phyloP scores from a whole-genome alignment of 192 early-diverging fungal species.

The Coemansia sp. region DNA sequence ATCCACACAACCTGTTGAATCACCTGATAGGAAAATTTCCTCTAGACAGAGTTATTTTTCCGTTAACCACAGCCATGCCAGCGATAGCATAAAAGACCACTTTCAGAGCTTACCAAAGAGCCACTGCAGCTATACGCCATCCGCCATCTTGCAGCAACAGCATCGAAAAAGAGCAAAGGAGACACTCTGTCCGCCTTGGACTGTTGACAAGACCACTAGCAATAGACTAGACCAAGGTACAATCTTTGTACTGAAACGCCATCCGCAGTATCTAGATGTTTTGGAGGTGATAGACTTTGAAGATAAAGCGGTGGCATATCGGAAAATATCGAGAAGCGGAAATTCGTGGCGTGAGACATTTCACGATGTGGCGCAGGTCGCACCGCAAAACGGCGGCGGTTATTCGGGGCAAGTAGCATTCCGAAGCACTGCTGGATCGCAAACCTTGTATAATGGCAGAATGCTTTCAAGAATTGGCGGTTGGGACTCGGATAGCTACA shows the following conservation, averaged over 20 bases:
- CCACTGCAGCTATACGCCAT: not conserved
- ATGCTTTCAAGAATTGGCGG: not conserved
- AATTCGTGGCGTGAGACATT: conserved; percentile 42
- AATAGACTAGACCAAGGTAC: not conserved
- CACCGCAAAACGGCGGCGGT: not conserved
- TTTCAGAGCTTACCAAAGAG: not conserved
- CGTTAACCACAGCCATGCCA: not conserved
- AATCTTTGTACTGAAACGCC: conserved; percentile 23
- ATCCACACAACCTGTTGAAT: not conserved
- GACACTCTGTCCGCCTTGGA: not conserved
- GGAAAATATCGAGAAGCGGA: conserved; percentile 22
- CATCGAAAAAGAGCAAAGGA: not conserved
- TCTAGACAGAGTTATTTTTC: not conserved
- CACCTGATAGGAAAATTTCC: not conserved
- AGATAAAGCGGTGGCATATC: conserved; percentile 23
- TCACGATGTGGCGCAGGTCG: conserved; percentile 16
- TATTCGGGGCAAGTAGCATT: not conserved
- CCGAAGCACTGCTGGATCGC: not conserved
- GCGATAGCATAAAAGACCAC: not conserved
- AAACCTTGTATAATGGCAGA: no score
- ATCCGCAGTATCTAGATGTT: conserved; percentile 20
- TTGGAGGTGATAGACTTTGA: conserved; percentile 31
- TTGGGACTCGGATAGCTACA: not conserved
- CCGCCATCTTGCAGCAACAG: not conserved
- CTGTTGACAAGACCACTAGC: not conserved